Evolutionary conservation across 371 early-diverging fungal species (phyloP).

Genomic region (Racocetra persica): DNA sequence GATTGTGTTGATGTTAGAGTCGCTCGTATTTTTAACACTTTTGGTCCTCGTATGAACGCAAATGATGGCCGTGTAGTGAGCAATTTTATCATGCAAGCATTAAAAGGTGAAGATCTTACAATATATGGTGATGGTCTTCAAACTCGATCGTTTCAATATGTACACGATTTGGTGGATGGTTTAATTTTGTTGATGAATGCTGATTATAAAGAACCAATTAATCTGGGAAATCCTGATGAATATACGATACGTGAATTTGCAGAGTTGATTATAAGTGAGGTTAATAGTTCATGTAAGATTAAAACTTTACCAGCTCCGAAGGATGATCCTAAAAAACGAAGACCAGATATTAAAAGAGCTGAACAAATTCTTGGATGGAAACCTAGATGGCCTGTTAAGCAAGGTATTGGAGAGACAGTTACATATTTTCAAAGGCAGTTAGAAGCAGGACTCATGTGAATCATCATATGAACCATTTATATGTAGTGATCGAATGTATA

Average conservation of each 20-base stretch:
- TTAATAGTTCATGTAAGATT: conserved; percentile 68
- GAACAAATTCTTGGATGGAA: conserved; percentile 74
- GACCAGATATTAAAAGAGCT: conserved; percentile 83
- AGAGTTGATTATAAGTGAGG: conserved; percentile 73
- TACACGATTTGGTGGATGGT: conserved; percentile 89
- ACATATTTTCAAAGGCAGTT: conserved; percentile 67
- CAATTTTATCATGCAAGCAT: conserved; percentile 89
- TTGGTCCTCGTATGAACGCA: conserved; percentile 89
- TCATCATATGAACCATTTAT: too few species aligned
- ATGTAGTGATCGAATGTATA: background rate
- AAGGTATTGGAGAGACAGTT: conserved; percentile 88
- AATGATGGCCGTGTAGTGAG: conserved; percentile 91
- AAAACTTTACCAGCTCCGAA: conserved; percentile 71
- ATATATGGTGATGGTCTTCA: conserved; percentile 86
- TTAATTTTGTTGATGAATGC: conserved; percentile 82
- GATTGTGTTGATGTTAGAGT: conserved; percentile 86
- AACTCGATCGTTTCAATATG: conserved; percentile 89
- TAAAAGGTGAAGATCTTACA: conserved; percentile 79
- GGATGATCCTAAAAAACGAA: conserved; percentile 85
- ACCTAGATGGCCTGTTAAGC: conserved; percentile 76
- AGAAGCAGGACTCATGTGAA: conserved; percentile 34
- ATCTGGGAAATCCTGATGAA: conserved; percentile 90
- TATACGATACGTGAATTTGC: conserved; percentile 86
- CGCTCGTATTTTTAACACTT: conserved; percentile 84
- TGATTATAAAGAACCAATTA: conserved; percentile 78